These are phyloP conservation scores for Chlamydomonas sphaeroides DNA, from an alignment of 139 green algal species.

Conservation along the genomic window DNA sequence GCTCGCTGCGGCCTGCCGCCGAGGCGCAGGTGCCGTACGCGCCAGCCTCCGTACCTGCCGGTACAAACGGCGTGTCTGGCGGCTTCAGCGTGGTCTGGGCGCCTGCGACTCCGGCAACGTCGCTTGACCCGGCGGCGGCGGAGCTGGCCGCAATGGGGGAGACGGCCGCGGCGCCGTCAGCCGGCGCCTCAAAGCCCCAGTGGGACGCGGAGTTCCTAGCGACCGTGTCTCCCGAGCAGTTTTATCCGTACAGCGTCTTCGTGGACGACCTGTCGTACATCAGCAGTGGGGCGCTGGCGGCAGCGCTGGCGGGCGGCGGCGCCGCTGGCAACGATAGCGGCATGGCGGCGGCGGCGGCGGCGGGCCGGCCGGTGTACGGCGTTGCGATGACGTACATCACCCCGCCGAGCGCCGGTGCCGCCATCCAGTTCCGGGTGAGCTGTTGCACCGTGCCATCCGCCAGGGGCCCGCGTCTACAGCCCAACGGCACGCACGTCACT, in stretches of 20 bases:
- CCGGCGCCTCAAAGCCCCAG: neutral
- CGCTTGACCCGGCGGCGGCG: too few species aligned
- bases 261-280: constrained; percentile 15
- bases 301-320: neutral
- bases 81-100: constrained; percentile 9
- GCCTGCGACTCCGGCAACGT: neutral
- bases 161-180: neutral
- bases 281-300: neutral
- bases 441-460: too few species aligned
- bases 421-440: neutral
- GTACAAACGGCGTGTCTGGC: neutral
- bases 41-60: neutral
- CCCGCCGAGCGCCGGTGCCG: neutral
- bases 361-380: neutral
- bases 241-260: constrained; percentile 24
- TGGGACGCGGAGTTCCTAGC: constrained; percentile 2
- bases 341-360: constrained; percentile 6
- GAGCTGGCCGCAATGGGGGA: too few species aligned
- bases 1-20: neutral
- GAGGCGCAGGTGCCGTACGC: neutral
- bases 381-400: neutral
- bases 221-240: neutral
- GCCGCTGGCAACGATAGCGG: neutral
- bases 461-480: too few species aligned
- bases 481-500: too few species aligned